Conservation (phyloP, 1,139 yeast species). For the Chernovozyma aurita region DNA sequence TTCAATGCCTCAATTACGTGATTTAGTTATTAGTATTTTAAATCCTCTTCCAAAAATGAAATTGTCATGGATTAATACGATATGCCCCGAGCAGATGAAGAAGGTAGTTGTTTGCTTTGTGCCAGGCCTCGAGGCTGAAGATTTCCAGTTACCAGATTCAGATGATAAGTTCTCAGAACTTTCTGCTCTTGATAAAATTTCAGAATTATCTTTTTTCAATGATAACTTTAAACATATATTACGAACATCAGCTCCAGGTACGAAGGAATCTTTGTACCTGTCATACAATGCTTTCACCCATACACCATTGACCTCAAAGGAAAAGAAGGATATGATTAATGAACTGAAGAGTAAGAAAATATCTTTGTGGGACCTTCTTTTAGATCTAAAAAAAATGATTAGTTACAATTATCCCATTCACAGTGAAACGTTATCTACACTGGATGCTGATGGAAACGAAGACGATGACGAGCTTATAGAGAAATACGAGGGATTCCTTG, state of each 20-base stretch:
- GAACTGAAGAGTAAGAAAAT: constrained; percentile 35
- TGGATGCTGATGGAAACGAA: constrained; percentile 7
- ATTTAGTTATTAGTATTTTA: constrained; percentile 44
- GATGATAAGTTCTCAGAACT: not conserved
- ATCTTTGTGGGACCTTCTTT: constrained; percentile 49
- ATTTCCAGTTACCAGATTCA: constrained; percentile 10
- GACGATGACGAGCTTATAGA: constrained; percentile 2
- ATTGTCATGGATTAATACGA: not conserved
- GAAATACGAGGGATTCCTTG: constrained; percentile 44
- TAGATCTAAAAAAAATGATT: constrained; percentile 42
- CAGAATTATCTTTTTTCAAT: constrained; percentile 32
- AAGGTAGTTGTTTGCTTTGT: constrained; percentile 59
- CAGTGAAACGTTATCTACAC: constrained; percentile 5
- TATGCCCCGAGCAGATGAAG: not conserved
- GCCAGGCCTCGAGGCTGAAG: constrained; percentile 58
- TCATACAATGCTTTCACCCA: constrained; percentile 52
- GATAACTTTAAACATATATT: constrained; percentile 36
- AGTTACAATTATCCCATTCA: constrained; percentile 61
- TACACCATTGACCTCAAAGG: constrained; percentile 52
- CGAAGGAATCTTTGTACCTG: constrained; percentile 51
- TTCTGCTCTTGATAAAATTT: constrained; percentile 12
- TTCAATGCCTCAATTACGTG: constrained; percentile 45
- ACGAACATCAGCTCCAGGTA: constrained; percentile 58
- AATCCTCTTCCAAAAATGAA: not conserved
- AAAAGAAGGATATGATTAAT: constrained; percentile 36